phyloP scores from a whole-genome alignment of 2,329 filamentous ascomycete genomes.

The Pseudogymnoascus pannorum region DNA sequence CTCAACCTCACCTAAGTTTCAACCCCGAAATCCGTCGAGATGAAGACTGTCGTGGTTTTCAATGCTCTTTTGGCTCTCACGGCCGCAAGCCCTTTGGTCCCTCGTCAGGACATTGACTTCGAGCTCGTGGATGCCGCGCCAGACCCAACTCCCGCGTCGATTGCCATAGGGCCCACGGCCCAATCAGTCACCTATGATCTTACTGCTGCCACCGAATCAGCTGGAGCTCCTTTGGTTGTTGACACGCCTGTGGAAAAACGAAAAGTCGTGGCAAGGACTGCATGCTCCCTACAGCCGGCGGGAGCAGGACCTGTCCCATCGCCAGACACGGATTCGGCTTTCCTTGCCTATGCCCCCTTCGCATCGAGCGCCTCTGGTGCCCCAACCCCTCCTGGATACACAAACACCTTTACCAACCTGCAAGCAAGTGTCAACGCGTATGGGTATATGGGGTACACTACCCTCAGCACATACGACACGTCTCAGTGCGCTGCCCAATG shows the following conservation, averaged over 20 bases:
- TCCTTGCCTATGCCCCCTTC: constrained; percentile 23
- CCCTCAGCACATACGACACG: constrained; percentile 26
- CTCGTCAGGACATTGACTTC: constrained; percentile 30
- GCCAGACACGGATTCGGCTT: constrained; percentile 29
- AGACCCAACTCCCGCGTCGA: constrained; percentile 24
- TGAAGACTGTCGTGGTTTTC: background rate
- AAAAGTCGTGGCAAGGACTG: background rate
- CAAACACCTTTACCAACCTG: constrained; percentile 27
- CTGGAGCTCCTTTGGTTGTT: background rate
- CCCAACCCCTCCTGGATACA: constrained; percentile 29
- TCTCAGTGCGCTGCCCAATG: constrained; percentile 25
- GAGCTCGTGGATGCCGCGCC: constrained; percentile 28
- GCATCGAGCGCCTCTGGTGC: constrained; percentile 20
- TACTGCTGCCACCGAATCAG: constrained; percentile 23
- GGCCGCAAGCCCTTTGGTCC: constrained; percentile 20
- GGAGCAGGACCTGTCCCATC: constrained; percentile 27
- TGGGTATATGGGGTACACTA: constrained; percentile 25
- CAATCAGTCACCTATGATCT: constrained; percentile 26
- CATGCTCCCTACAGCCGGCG: constrained; percentile 7
- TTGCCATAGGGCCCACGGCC: constrained; percentile 25
- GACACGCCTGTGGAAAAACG: background rate
- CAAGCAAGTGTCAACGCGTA: constrained; percentile 26
- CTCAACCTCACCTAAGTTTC: background rate
- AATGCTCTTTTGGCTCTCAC: constrained; percentile 13
- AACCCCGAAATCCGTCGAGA: background rate